Evolutionary conservation across 495 filamentous ascomycete genomes (phyloP).

Genomic region (Penicillium longicatenatum): DNA sequence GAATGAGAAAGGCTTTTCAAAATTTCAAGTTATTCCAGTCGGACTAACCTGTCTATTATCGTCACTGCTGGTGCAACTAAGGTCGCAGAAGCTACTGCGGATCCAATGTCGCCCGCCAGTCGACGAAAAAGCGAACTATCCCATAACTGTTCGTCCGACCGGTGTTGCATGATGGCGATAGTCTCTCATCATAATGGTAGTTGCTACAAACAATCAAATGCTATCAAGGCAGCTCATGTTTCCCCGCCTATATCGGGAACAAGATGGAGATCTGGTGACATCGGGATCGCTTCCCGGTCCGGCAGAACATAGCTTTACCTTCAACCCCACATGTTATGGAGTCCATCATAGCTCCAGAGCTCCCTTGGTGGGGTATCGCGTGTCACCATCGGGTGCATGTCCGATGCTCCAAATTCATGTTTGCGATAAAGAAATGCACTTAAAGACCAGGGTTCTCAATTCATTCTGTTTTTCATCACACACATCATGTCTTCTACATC

Average conservation of each 20-base stretch:
- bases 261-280: background rate
- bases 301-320: background rate
- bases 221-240: background rate
- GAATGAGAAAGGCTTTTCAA: constrained; percentile 8
- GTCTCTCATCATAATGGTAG: background rate
- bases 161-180: constrained; percentile 14
- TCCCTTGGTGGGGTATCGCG: constrained; percentile 2
- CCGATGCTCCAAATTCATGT: constrained; percentile 5
- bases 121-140: constrained; percentile 8
- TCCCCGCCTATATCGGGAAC: background rate
- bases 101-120: constrained; percentile 31
- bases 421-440: background rate
- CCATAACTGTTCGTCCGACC: constrained; percentile 15
- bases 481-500: constrained; percentile 25
- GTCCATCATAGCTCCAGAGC: background rate
- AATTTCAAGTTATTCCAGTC: background rate
- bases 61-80: constrained; percentile 34
- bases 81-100: constrained; percentile 34
- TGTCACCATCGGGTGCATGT: constrained; percentile 1
- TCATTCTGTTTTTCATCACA: background rate
- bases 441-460: background rate
- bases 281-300: constrained; percentile 3
- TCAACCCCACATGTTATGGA: background rate
- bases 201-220: background rate
- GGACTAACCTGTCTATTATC: constrained; percentile 35